Base-by-base conservation (phyloP, 306 rosid genomes). In the Vigna radiata region DNA sequence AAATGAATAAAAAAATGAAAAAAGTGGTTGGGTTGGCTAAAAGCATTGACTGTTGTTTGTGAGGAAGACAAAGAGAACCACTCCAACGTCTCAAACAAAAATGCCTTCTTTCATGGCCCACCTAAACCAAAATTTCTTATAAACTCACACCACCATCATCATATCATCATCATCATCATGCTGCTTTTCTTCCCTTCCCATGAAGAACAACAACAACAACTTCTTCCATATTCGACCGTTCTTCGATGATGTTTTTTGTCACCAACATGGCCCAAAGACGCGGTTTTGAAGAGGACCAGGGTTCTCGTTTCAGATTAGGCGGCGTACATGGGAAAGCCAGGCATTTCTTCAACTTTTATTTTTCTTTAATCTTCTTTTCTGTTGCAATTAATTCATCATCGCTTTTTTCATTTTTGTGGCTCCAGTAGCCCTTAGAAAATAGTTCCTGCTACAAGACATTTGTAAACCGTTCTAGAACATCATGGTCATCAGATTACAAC, bases 321-420 rank as follows among this genome's bases (percentile, higher is more conserved):
- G 97, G 97, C 97, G 88, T 91, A 91, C 97, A 91, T 79, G 97
- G 97, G 93, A 90, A 88, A 84, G 95, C 95, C 97, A 91, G 97
- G 97, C 97, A 90, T 88, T 87, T 86, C 75, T 86, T 87, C 78
- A 81, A 9, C 46, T 41, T 41, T 41, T 44, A 0, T 49, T 68
- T 23, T 68, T 48, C 17, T 72, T 63, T 56, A 59, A 17, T 33
- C 1, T 19, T 50, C 50, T 4, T 14, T 11, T 65, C 7, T 79
- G 27, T 27, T 19, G 72, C 70, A 58, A 37, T 59, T 53, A 4
- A 27, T 31, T 41, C 46, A 41, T 9, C 10, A 25, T 67, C 21
- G 8, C 44, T 5, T 21, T 2, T 14, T 47, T 3, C 43, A 58
- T 33, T 48, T 73, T n/a, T 74, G 39, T 72, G 25, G 70, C 50